Conservation (phyloP, 768 basidiomycete species). For the Suillus americanus region DNA sequence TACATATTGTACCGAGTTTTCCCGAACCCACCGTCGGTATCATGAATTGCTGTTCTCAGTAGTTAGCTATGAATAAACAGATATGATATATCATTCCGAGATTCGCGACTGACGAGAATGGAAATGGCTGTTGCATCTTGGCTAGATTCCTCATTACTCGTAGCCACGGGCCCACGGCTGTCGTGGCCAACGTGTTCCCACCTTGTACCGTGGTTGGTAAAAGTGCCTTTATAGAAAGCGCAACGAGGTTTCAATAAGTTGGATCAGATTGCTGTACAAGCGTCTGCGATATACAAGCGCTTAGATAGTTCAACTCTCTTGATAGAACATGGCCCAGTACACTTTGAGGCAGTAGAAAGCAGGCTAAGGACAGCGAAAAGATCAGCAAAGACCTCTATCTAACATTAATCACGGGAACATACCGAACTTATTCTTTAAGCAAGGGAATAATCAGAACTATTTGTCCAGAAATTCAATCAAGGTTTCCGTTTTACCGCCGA, state of each 20-base stretch:
- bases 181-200: neutral
- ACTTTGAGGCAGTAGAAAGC: neutral
- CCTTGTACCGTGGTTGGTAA: neutral
- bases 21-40: neutral
- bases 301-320: neutral
- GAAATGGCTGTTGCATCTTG: neutral
- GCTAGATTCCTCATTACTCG: neutral
- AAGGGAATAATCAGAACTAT: neutral
- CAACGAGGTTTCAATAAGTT: neutral
- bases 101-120: neutral
- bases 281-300: neutral
- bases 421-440: neutral
- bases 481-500: neutral
- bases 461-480: neutral
- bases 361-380: neutral
- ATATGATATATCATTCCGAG: neutral
- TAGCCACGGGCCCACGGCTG: neutral
- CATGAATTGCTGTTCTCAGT: neutral
- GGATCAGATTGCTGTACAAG: neutral
- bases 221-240: neutral
- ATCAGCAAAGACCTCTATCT: neutral
- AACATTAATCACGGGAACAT: neutral
- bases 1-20: neutral
- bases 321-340: neutral
- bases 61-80: neutral